phyloP scores from a whole-genome alignment of 805 yeast genomes.

The Candida jianshihensis region DNA sequence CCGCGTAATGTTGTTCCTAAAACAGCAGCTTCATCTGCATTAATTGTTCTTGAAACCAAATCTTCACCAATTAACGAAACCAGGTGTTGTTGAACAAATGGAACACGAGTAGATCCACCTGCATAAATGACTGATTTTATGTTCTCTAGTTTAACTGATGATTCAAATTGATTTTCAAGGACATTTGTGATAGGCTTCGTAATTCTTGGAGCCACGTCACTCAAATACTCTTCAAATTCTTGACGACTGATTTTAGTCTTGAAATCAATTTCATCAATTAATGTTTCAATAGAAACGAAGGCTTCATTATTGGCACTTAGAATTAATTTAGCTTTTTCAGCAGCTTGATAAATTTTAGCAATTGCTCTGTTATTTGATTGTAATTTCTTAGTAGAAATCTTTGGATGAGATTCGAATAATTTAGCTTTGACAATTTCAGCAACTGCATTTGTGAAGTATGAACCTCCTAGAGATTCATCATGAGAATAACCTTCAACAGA shows the following conservation, averaged over 20 bases:
- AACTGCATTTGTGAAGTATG: constrained; percentile 57
- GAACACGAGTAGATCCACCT: constrained; percentile 91
- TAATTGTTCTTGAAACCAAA: constrained; percentile 70
- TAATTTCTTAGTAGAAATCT: constrained; percentile 32
- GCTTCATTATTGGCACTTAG: constrained; percentile 86
- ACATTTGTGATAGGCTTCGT: constrained; percentile 50
- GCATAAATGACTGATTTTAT: constrained; percentile 65
- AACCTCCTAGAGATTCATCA: constrained; percentile 71
- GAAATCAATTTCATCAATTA: constrained; percentile 71
- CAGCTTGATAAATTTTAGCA: constrained; percentile 67
- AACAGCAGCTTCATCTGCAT: constrained; percentile 93
- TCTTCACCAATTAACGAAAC: constrained; percentile 49
- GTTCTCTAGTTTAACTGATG: constrained; percentile 27
- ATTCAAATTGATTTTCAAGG: constrained; percentile 29
- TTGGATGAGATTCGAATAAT: constrained; percentile 42
- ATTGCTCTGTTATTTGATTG: constrained; percentile 46
- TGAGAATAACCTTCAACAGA: constrained; percentile 69
- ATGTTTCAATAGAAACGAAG: constrained; percentile 65
- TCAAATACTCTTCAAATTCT: constrained; percentile 62
- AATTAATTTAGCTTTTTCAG: constrained; percentile 84
- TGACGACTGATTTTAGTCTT: constrained; percentile 58
- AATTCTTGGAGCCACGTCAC: constrained; percentile 38
- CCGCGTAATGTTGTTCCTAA: constrained; percentile 87
- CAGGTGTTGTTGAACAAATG: constrained; percentile 68
- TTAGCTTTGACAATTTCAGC: constrained; percentile 53